Evolutionary conservation across 192 early-diverging fungal species (phyloP).

Genomic region (Gryganskiella cystojenkinii): DNA sequence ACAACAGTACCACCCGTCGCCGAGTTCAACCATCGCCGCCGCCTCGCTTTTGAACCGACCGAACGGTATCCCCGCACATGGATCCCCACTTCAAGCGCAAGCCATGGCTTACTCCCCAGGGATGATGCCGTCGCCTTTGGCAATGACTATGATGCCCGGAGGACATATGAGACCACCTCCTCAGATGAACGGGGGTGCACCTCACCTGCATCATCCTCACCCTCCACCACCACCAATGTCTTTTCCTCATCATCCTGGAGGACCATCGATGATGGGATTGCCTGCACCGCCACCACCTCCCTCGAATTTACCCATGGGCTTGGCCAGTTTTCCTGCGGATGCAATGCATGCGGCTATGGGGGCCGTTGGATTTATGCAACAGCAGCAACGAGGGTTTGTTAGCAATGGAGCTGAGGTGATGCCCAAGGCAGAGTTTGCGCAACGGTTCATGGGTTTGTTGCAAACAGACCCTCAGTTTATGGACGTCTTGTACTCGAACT

Average conservation of each 20-base stretch:
- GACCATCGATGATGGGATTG: slow-evolving; percentile 27
- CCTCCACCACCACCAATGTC: slow-evolving; percentile 20
- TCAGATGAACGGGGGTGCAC: slow-evolving; percentile 6
- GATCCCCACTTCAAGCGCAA: slow-evolving; percentile 31
- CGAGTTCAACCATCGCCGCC: slow-evolving; percentile 10
- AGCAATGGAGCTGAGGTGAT: slow-evolving; percentile 25
- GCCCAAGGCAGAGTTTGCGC: slow-evolving; percentile 62
- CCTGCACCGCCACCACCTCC: slow-evolving; percentile 29
- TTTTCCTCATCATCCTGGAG: slow-evolving; percentile 24
- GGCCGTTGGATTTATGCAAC: slow-evolving; percentile 48
- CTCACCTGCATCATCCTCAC: background rate
- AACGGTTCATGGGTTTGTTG: slow-evolving; percentile 56
- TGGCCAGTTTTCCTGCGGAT: slow-evolving; percentile 38
- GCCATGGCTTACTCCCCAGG: slow-evolving; percentile 43
- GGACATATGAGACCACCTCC: slow-evolving; percentile 30
- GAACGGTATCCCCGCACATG: slow-evolving; percentile 18
- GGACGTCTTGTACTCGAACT: slow-evolving; percentile 58
- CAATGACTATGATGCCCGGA: slow-evolving; percentile 18
- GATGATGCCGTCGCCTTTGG: slow-evolving; percentile 45
- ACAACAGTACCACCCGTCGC: slow-evolving; percentile 1
- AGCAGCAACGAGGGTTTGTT: slow-evolving; percentile 39
- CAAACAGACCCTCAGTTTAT: slow-evolving; percentile 60
- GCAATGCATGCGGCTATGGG: slow-evolving; percentile 54
- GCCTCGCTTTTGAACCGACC: slow-evolving; percentile 25
- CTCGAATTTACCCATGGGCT: slow-evolving; percentile 8